A percentile compares a stretch with the other conserved stretches of the same genome.
phyloP scores from a whole-genome alignment of 2,329 filamentous ascomycete genomes.

The Byssochlamys sp. region DNA sequence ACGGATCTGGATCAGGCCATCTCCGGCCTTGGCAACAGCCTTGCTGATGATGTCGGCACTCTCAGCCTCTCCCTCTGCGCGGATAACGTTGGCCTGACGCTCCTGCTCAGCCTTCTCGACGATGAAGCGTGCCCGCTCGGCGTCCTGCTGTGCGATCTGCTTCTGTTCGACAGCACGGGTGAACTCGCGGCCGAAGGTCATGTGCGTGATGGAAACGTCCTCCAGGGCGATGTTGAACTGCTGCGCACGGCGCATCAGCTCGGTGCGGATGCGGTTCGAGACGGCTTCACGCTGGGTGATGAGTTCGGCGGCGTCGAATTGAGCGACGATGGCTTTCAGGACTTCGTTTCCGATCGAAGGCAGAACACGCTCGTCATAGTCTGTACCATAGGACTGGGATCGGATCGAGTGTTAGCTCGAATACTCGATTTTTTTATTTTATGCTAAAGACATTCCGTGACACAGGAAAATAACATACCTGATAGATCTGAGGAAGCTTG shows the following conservation, averaged over 20 bases:
- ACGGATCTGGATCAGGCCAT: conserved; percentile 89
- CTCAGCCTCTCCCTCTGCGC: conserved; percentile 95
- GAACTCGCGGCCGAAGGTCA: conserved; percentile 99
- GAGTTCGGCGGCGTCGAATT: conserved; percentile 96
- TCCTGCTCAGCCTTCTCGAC: conserved; percentile 99
- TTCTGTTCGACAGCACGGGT: conserved; percentile 98
- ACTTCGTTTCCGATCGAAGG: conserved; percentile 99
- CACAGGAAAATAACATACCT: conserved; percentile 50
- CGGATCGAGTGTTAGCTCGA: background rate
- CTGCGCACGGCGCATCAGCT: conserved; percentile 80
- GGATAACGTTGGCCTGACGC: conserved; percentile 94
- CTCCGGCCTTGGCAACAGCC: conserved; percentile 84
- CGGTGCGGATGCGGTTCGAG: conserved; percentile 81
- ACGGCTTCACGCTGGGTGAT: conserved; percentile 98
- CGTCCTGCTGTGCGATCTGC: conserved; percentile 98
- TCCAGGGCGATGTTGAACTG: conserved; percentile 99
- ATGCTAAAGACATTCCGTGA: background rate
- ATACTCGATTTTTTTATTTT: background rate
- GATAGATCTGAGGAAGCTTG: conserved; percentile 92
- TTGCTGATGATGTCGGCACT: conserved; percentile 89
- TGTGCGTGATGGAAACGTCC: conserved; percentile 98
- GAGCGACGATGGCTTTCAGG: conserved; percentile 93
- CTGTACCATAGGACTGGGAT: conserved; percentile 77
- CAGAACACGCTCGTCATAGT: conserved; percentile 97
- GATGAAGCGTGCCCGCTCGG: conserved; percentile 92